These are phyloP conservation scores for Cutaneotrichosporon cutaneum DNA, from an alignment of 1,284 basidiomycete species.

Conservation along the genomic window DNA sequence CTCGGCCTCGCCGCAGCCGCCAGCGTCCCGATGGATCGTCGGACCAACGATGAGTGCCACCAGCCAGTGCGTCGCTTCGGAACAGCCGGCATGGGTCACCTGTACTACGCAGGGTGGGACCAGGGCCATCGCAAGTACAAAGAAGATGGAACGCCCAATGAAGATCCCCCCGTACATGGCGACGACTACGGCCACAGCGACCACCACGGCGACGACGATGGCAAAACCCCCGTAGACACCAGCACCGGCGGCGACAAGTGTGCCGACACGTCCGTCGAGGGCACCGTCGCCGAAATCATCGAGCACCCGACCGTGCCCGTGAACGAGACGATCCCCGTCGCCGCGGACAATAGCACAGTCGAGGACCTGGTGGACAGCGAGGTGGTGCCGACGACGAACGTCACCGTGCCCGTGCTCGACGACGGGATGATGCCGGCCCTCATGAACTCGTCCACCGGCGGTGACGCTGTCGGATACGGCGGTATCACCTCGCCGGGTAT, in stretches of 20 bases:
- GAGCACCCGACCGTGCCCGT: conserved; percentile 9
- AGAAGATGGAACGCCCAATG: no score
- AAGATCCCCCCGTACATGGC: no score
- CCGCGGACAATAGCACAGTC: conserved; percentile 8
- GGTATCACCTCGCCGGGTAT: neutral
- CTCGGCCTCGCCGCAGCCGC: no score
- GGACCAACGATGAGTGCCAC: no score
- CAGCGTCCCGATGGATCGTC: no score
- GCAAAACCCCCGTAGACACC: neutral
- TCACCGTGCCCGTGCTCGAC: conserved; percentile 5
- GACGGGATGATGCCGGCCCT: conserved; percentile 5
- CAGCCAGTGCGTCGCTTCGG: no score
- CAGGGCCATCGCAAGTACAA: no score
- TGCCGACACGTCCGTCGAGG: neutral
- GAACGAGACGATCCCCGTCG: neutral
- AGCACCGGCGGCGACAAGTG: neutral
- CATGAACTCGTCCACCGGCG: neutral
- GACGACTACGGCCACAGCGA: neutral
- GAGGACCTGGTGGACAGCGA: conserved; percentile 8
- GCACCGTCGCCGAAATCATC: conserved; percentile 5
- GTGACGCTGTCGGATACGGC: conserved; percentile 6
- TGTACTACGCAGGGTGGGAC: no score
- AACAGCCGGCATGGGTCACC: no score
- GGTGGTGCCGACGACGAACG: conserved; percentile 11
- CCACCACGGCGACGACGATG: neutral